Evolutionary conservation across 805 yeast genomes (phyloP).

Genomic region (Candida argentea): DNA sequence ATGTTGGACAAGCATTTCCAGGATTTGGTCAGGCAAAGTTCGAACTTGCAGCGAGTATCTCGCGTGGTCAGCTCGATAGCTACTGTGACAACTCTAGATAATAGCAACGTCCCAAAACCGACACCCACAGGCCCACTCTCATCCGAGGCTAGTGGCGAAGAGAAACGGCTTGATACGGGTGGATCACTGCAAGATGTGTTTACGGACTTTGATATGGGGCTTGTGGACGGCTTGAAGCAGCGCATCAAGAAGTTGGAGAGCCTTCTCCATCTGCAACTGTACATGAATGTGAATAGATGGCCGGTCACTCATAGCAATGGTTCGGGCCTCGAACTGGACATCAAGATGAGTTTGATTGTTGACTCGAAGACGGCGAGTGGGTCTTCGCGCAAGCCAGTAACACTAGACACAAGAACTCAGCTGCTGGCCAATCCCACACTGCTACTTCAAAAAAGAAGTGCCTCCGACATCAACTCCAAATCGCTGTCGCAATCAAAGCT

Average conservation of each 20-base stretch:
- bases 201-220: conserved; percentile 24
- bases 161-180: conserved; percentile 6
- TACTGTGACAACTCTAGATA: conserved; percentile 13
- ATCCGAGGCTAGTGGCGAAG: conserved; percentile 5
- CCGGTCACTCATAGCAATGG: conserved; percentile 21
- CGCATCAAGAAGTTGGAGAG: conserved; percentile 72
- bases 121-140: no score
- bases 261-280: conserved; percentile 64
- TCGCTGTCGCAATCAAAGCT: conserved; percentile 7
- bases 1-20: conserved; percentile 35
- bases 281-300: conserved; percentile 40
- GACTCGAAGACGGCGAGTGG: conserved; percentile 5
- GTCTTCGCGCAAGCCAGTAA: neutral
- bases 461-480: neutral
- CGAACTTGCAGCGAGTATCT: conserved; percentile 25
- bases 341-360: conserved; percentile 10
- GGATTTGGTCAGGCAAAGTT: conserved; percentile 32
- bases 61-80: conserved; percentile 23
- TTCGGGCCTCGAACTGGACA: conserved; percentile 3
- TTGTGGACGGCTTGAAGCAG: conserved; percentile 53
- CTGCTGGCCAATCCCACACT: conserved; percentile 15
- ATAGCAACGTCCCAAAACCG: no score
- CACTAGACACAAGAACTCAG: neutral
- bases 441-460: conserved; percentile 14
- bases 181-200: conserved; percentile 4